These are phyloP conservation scores for Sarcodon sp. DNA, from an alignment of 768 basidiomycete species.

Conservation along the genomic window DNA sequence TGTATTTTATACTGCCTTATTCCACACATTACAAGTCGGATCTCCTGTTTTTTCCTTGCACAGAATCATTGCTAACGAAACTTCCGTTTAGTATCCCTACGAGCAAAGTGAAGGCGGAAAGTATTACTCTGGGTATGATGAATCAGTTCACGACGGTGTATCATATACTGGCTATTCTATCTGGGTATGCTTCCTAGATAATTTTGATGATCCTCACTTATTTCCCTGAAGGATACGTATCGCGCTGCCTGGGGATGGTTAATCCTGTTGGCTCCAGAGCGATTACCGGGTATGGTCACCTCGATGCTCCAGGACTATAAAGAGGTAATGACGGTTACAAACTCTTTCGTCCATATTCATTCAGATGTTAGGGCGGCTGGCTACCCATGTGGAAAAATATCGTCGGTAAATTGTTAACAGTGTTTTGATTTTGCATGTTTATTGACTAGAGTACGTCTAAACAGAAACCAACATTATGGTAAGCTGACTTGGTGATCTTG, in stretches of 20 bases:
- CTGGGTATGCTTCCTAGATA: conserved; percentile 35
- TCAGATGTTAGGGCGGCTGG: conserved; percentile 47
- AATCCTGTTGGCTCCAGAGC: conserved; percentile 64
- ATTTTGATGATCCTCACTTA: background rate
- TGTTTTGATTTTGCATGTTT: background rate
- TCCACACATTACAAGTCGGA: conserved; percentile 45
- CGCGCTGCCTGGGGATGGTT: conserved; percentile 73
- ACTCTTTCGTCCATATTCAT: conserved; percentile 1
- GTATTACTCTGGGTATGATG: conserved; percentile 75
- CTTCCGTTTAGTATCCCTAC: conserved; percentile 50
- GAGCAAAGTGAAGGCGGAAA: conserved; percentile 52
- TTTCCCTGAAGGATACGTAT: conserved; percentile 49
- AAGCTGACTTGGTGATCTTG: background rate
- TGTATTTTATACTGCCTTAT: conserved; percentile 47
- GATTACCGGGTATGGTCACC: conserved; percentile 61
- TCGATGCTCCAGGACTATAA: conserved; percentile 75
- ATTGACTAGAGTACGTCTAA: background rate
- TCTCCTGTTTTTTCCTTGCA: background rate
- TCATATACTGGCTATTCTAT: conserved; percentile 77
- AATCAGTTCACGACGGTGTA: conserved; percentile 44
- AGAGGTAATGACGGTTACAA: conserved; percentile 26
- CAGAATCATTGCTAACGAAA: background rate
- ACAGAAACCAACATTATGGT: conserved; percentile 79
- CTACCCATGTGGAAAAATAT: conserved; percentile 89
- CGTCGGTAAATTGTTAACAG: conserved; percentile 27